Base-by-base conservation (phyloP, 441 rosid genomes). In the Syzygium syzygioides region DNA sequence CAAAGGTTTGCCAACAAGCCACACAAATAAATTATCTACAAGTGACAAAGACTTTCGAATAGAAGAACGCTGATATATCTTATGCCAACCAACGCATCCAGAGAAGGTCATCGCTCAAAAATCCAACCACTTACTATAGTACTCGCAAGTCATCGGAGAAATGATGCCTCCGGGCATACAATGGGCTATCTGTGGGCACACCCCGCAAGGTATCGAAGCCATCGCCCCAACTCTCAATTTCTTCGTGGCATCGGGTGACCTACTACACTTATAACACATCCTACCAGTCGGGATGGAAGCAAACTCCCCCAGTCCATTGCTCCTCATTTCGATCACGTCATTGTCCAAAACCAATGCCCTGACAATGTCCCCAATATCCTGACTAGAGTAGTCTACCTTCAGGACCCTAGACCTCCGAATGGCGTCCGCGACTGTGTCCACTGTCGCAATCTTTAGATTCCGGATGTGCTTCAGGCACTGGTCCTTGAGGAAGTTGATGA, bases 181-280 rank as follows among this genome's bases (percentile, higher is more conserved):
- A 12, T 55, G 45, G 62, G 88, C 91, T 53, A 96, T 93, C 45
- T 92, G 92, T 1, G 98, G 98, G 91, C 99, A 97, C 84, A 93
- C 97, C 53, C 97, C 98, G n/a, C 98, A 97, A n/a, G 99, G 98
- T 9, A 96, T 88, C 3, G 96, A 94, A 91, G 96, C 95, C 88
- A 97, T 91, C 45, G 95, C 93, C 23, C 95, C 96, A 19, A 18
- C 85, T 87, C 90, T 93, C 1, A 91, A 92, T 41, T 93, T 93
- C 60, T 66, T 93, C 56, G 56, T 89, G 60, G 68, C 12, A 1
- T 91, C 88, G 1, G 90, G 92, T 84, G 83, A 93, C 50, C 90
- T 87, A 2, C 89, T 83, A 85, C 90, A 60, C 79, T 89, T 93
- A 84, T 95, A 96, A 86, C 98, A 95, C 91, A 93, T 88, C 87